Evolutionary conservation across 2,329 filamentous ascomycete species (phyloP).

Genomic region (Microcyclospora pomicola): DNA sequence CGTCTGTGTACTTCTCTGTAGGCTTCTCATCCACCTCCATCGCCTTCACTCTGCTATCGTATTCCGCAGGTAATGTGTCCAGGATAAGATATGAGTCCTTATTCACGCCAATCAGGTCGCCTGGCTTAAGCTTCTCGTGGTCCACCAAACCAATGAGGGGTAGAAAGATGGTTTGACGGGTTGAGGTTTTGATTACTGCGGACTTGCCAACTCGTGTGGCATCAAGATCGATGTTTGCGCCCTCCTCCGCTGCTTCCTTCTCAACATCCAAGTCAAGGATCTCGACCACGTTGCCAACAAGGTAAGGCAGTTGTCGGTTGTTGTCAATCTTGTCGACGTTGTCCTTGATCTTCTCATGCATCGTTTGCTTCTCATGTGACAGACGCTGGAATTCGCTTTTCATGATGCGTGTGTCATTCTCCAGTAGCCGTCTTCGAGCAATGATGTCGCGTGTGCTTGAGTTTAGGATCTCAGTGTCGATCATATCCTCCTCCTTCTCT

Average conservation of each 20-base stretch:
- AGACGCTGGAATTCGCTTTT: conserved; percentile 90
- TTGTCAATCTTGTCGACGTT: conserved; percentile 98
- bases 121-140: conserved; percentile 85
- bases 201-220: conserved; percentile 95
- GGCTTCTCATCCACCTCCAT: conserved; percentile 99
- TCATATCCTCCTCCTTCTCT: conserved; percentile 52
- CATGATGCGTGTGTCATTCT: conserved; percentile 98
- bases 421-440: conserved; percentile 77
- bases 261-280: conserved; percentile 92
- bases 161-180: conserved; percentile 94
- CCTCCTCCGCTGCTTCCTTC: conserved; percentile 90
- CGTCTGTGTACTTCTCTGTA: conserved; percentile 96
- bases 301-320: conserved; percentile 94
- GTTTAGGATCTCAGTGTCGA: conserved; percentile 86
- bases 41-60: conserved; percentile 96
- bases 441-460: conserved; percentile 91
- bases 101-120: conserved; percentile 93
- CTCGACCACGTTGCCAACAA: conserved; percentile 96
- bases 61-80: conserved; percentile 92
- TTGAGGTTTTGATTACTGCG: conserved; percentile 98
- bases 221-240: conserved; percentile 95
- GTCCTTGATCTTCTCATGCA: conserved; percentile 98
- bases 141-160: conserved; percentile 95
- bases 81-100: conserved; percentile 97
- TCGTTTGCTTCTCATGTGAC: conserved; percentile 86